These are phyloP conservation scores for Cercospora canescens DNA, from an alignment of 2,329 filamentous ascomycete genomes.

Conservation along the genomic window DNA sequence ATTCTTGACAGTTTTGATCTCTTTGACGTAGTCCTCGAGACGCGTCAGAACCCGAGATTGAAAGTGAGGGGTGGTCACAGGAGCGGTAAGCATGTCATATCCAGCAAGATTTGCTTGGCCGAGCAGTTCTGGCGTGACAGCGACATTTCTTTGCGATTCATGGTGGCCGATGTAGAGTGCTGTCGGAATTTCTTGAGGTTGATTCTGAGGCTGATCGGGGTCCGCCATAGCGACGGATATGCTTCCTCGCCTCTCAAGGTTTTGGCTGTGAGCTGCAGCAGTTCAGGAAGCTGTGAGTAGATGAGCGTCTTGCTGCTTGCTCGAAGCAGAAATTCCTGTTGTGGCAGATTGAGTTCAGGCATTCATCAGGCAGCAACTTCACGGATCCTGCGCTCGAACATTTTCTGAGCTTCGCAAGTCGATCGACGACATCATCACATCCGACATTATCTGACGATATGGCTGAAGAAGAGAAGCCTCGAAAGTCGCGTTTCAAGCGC, in stretches of 20 bases:
- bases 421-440: slow-evolving; percentile 3
- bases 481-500: slow-evolving; percentile 42
- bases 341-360: neutral
- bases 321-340: slow-evolving; percentile 4
- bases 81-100: slow-evolving; percentile 76
- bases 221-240: slow-evolving; percentile 8
- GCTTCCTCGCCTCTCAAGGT: neutral
- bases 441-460: slow-evolving; percentile 38
- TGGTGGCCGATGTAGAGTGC: slow-evolving; percentile 74
- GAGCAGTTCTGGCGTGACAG: slow-evolving; percentile 58
- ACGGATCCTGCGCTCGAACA: neutral
- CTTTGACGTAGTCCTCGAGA: slow-evolving; percentile 56
- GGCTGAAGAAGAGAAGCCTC: slow-evolving; percentile 39
- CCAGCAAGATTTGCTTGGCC: slow-evolving; percentile 61
- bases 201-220: neutral
- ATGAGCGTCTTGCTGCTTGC: neutral
- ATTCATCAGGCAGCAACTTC: neutral
- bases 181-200: slow-evolving; percentile 40
- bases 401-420: slow-evolving; percentile 1
- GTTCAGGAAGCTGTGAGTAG: neutral
- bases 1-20: slow-evolving; percentile 43
- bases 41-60: slow-evolving; percentile 66
- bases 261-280: neutral
- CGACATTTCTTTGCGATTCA: slow-evolving; percentile 57
- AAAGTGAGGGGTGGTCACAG: slow-evolving; percentile 75